A percentile compares a stretch with the other conserved stretches of the same genome.
phyloP scores from a whole-genome alignment of 129 eudicot species.

The Cynara cardunculus region DNA sequence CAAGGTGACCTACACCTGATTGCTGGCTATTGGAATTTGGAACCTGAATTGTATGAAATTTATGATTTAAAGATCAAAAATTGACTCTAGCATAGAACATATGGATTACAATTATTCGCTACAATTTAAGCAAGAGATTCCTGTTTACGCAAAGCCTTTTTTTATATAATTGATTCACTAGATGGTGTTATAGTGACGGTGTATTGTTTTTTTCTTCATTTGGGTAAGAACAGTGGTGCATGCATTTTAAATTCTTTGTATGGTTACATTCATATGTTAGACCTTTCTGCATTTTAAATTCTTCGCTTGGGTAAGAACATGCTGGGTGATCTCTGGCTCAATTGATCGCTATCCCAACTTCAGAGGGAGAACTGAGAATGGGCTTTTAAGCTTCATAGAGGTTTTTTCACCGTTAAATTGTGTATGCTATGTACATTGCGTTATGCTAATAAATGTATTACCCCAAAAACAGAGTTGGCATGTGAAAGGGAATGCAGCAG shows the following conservation, averaged over 20 bases:
- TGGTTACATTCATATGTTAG: background rate
- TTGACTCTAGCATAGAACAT: too few relatives aligned
- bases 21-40: too few relatives aligned
- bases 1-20: too few relatives aligned
- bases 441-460: conserved; percentile 3
- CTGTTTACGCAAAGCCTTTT: too few relatives aligned
- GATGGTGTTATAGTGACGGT: background rate
- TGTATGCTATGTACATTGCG: background rate
- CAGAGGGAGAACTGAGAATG: background rate
- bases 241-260: background rate
- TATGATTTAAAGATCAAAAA: too few relatives aligned
- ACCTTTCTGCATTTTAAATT: background rate
- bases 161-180: background rate
- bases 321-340: background rate
- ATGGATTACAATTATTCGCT: too few relatives aligned
- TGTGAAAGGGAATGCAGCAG: conserved; percentile 99
- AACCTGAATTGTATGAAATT: too few relatives aligned
- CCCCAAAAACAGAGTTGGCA: conserved; percentile 47
- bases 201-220: background rate
- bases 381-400: background rate
- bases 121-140: too few relatives aligned
- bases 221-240: background rate
- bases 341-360: too few relatives aligned
- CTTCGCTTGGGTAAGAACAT: too few relatives aligned
- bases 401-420: background rate